Evolutionary conservation across 441 rosid genomes (phyloP), one percentile per base, ranked within the genome.

Genomic region (Pelargonium myrrhifolium): DNA sequence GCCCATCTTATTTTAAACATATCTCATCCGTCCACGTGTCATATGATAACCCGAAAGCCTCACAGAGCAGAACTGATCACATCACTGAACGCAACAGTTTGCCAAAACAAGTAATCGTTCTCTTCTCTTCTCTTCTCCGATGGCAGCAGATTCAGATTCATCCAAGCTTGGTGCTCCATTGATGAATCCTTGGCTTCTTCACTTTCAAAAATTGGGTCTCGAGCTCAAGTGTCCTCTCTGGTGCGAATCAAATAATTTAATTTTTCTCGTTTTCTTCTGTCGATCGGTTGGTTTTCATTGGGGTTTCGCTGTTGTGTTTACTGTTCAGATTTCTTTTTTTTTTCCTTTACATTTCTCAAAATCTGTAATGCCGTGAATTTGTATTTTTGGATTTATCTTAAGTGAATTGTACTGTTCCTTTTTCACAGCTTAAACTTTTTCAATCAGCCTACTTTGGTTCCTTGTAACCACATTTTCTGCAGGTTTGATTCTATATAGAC

Each of bases 181-280:
- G 31, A 9, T 56, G 14, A 85, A 87, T 62, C 94, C 98, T 17
- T 89, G 90, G 87, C 74, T 82, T 70, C 92, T 90, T 64, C 89
- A 87, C 76, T 81, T 93, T 53, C 93, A 88, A 74, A 93, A 90
- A 66, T 73, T 93, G 69, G 89, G 75, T 62, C 89, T 93, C 21
- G 97, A 93, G 72, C 94, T 90, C 76, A 90, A 88, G 47, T 93
- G 98, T 65, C 89, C 96, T 66, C 83, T 87, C 67, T 93, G 98
- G 98, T 93, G 73, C 21, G 86, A 81, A 28, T 17, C 11, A 22
- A 15, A 26, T 26, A 26, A 26, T 26, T 26, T 26, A 26, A 26
- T n/a, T 24, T 39, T 9, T 4, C 56, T 14, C 45, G 2, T 0
- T 6, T 21, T 3, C 3, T 2, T 60, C 20, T 42, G 31, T 8